Base-by-base conservation (phyloP, 495 filamentous ascomycete species). In the Podospora appendiculata region DNA sequence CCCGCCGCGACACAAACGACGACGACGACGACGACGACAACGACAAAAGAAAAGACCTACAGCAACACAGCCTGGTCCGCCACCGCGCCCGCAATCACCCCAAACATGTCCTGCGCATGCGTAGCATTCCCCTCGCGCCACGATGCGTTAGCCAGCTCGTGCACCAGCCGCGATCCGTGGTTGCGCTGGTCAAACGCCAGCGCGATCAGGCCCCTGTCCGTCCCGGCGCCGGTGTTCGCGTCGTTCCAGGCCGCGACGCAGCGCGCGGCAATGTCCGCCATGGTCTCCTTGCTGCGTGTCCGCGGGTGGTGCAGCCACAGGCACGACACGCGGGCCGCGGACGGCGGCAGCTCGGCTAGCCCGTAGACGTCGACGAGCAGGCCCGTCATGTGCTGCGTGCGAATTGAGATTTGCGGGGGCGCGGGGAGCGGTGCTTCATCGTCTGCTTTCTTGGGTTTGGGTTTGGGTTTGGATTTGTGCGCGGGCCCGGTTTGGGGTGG, bases 61-160 rank as follows among this genome's bases (percentile, higher is more conserved):
- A 67, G 12, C 51, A 67, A 39, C 17, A 58, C 51, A 47, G 79
- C 84, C 10, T 84, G 82, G 65, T 97, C 93, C 14, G 74, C 65
- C 12, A 88, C 84, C 8, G 88, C 90, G 44, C 89, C 90, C 48
- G 64, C 67, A 55, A 69, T 64, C 43, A 56, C 64, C 32, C 59
- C 80, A 63, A 91, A 92, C 88, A 95, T 92, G 61, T 96, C 90
- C 59, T 85, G 81, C 17, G 88, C 91, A 75, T 98, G 93, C 7
- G 76, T 81, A 32, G 76, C 70, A 60, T 98, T 97, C 17, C 89
- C 89, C 33, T 81, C 65, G 48, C 78, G 77, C 92, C 91, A 96
- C 6, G 82, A 75, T 58, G 84, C 75, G 61, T 95, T 96, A 19
- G 80, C 77, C 13, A 57, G 34, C 16, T 68, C 56, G 44, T 73